Percentiles rank a stretch among this genome's conserved stretches.
These are phyloP conservation scores for Aspergillus heteromorphus DNA, from an alignment of 495 filamentous ascomycete species.

Conservation along the genomic window DNA sequence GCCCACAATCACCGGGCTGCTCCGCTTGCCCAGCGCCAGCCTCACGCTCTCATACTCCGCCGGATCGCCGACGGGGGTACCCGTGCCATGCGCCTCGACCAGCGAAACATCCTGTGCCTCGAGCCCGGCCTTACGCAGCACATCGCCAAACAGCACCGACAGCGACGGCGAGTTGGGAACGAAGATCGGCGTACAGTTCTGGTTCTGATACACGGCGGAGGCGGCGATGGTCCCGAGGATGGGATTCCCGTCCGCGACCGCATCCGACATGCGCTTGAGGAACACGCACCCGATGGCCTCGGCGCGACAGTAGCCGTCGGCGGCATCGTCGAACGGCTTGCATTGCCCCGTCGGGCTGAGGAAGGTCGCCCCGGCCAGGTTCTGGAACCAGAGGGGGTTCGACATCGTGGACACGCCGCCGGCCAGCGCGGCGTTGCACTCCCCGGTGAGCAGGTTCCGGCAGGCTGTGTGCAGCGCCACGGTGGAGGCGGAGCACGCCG, in stretches of 20 bases:
- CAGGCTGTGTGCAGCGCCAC: neutral
- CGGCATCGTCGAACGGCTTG: conserved; percentile 63
- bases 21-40: conserved; percentile 23
- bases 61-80: conserved; percentile 64
- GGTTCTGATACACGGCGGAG: conserved; percentile 59
- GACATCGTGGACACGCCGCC: conserved; percentile 38
- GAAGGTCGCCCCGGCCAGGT: conserved; percentile 28
- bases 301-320: conserved; percentile 68
- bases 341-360: conserved; percentile 42
- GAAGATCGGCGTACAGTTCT: conserved; percentile 59
- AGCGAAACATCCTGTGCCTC: conserved; percentile 56
- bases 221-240: conserved; percentile 56
- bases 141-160: conserved; percentile 47
- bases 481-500: conserved; percentile 25
- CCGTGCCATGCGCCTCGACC: conserved; percentile 73
- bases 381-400: conserved; percentile 22
- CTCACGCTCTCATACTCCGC: conserved; percentile 45
- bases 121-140: conserved; percentile 52
- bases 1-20: conserved; percentile 16
- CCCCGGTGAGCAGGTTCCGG: conserved; percentile 12
- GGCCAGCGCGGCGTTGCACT: conserved; percentile 28
- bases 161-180: conserved; percentile 59
- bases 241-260: conserved; percentile 54
- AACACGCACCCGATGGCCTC: conserved; percentile 59
- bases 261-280: conserved; percentile 58